phyloP scores from a whole-genome alignment of 140 eudicot species.

The Stevia rebaudiana region DNA sequence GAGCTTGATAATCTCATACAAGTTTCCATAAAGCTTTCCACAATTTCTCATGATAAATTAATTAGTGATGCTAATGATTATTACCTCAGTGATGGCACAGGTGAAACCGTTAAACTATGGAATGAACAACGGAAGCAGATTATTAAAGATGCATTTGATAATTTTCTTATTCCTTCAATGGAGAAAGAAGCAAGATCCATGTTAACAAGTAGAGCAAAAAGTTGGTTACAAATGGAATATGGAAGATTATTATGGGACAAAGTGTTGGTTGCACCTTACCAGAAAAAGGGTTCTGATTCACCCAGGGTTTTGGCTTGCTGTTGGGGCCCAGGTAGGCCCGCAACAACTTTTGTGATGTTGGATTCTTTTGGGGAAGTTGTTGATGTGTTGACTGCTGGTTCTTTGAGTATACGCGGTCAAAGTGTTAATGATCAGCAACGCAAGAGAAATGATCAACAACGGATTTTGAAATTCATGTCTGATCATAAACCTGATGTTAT shows the following conservation, averaged over 20 bases:
- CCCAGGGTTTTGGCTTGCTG: constrained; percentile 90
- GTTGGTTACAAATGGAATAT: constrained; percentile 56
- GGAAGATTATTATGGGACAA: constrained; percentile 53
- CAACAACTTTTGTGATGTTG: constrained; percentile 85
- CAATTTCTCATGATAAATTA: constrained; percentile 42
- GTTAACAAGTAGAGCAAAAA: constrained; percentile 61
- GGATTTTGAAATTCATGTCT: constrained; percentile 58
- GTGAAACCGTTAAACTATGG: constrained; percentile 26
- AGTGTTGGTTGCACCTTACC: constrained; percentile 70
- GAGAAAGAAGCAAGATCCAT: constrained; percentile 74
- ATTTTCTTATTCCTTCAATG: constrained; percentile 53
- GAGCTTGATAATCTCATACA: constrained; percentile 75
- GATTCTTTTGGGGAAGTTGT: constrained; percentile 75
- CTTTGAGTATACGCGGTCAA: constrained; percentile 60
- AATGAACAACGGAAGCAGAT: constrained; percentile 51
- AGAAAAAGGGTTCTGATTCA: constrained; percentile 37
- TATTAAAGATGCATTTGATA: constrained; percentile 52
- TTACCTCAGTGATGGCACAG: constrained; percentile 40
- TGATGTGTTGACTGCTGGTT: constrained; percentile 62
- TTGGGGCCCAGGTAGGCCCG: constrained; percentile 89
- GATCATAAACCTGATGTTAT: constrained; percentile 78
- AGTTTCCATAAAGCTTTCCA: constrained; percentile 55
- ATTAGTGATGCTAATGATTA: constrained; percentile 45
- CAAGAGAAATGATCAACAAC: constrained; percentile 65
- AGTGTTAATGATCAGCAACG: constrained; percentile 67